Percentiles rank a stretch among this genome's conserved stretches.
These are phyloP conservation scores for Mycena polygramma DNA, from an alignment of 768 basidiomycete genomes.

Conservation along the genomic window DNA sequence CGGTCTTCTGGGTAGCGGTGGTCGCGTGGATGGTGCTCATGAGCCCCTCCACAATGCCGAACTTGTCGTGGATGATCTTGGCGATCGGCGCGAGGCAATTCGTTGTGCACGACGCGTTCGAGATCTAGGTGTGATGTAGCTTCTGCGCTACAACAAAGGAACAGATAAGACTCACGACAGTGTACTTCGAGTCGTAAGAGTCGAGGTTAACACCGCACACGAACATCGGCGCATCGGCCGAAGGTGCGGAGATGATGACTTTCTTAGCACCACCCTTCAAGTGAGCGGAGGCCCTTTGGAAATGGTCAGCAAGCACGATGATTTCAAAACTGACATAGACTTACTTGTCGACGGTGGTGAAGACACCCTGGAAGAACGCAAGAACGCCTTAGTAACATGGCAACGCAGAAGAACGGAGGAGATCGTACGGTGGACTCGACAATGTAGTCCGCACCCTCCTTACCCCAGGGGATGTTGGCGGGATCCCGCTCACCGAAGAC, in stretches of 20 bases:
- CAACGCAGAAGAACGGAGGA: slow-evolving; percentile 19
- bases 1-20: slow-evolving; percentile 95
- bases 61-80: slow-evolving; percentile 98
- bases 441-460: slow-evolving; percentile 89
- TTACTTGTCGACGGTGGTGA: slow-evolving; percentile 94
- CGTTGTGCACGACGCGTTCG: slow-evolving; percentile 99
- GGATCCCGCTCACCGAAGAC: slow-evolving; percentile 93
- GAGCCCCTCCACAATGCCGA: slow-evolving; percentile 95
- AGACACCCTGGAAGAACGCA: slow-evolving; percentile 79
- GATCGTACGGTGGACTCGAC: slow-evolving; percentile 91
- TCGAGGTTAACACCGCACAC: slow-evolving; percentile 97
- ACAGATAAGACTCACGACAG: slow-evolving; percentile 69
- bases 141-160: slow-evolving; percentile 10
- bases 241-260: slow-evolving; percentile 99
- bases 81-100: slow-evolving; percentile 99
- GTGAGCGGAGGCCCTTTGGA: slow-evolving; percentile 84
- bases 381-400: slow-evolving; percentile 28
- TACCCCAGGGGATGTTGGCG: slow-evolving; percentile 84
- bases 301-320: slow-evolving; percentile 34
- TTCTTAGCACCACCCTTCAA: slow-evolving; percentile 99
- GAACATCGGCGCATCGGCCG: slow-evolving; percentile 96
- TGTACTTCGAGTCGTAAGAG: slow-evolving; percentile 87
- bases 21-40: slow-evolving; percentile 99
- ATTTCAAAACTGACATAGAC: slow-evolving; percentile 27
- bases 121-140: slow-evolving; percentile 67